Conservation (phyloP, 2,329 filamentous ascomycete species). For the Westerdykella aurantiaca region DNA sequence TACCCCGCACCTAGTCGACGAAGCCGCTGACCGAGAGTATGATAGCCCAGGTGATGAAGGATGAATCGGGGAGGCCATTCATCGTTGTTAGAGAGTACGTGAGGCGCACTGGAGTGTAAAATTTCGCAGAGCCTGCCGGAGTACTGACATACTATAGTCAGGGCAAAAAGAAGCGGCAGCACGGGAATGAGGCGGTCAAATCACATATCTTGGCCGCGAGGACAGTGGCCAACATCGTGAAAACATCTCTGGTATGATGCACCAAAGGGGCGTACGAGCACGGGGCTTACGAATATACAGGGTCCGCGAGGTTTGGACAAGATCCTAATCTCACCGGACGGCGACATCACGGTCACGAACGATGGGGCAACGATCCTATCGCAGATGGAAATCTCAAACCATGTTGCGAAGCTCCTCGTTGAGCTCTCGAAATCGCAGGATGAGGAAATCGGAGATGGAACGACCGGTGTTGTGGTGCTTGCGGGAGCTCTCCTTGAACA, state of each 20-base stretch:
- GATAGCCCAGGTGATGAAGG: slow-evolving; percentile 74
- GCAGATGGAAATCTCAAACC: slow-evolving; percentile 97
- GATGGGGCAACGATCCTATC: slow-evolving; percentile 96
- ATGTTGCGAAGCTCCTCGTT: slow-evolving; percentile 93
- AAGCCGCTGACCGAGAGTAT: slow-evolving; percentile 21
- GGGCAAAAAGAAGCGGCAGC: slow-evolving; percentile 94
- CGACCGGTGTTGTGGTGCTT: slow-evolving; percentile 93
- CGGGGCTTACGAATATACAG: slow-evolving; percentile 31
- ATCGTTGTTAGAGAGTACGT: slow-evolving; percentile 96
- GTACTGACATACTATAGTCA: slow-evolving; percentile 56
- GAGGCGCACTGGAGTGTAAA: neutral
- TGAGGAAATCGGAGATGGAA: slow-evolving; percentile 97
- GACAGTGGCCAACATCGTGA: slow-evolving; percentile 95
- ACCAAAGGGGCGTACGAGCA: neutral
- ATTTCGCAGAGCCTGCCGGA: slow-evolving; percentile 8
- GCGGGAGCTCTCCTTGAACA: slow-evolving; percentile 93
- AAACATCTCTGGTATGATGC: slow-evolving; percentile 69
- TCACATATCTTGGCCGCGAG: slow-evolving; percentile 95
- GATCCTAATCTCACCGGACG: slow-evolving; percentile 96
- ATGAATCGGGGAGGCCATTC: slow-evolving; percentile 94
- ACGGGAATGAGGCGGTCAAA: slow-evolving; percentile 95
- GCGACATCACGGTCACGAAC: slow-evolving; percentile 98
- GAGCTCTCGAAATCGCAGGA: slow-evolving; percentile 98
- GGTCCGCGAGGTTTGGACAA: slow-evolving; percentile 96
- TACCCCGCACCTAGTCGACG: slow-evolving; percentile 5